phyloP scores from a whole-genome alignment of 148 eudicot species.

The Fagopyrum tataricum region DNA sequence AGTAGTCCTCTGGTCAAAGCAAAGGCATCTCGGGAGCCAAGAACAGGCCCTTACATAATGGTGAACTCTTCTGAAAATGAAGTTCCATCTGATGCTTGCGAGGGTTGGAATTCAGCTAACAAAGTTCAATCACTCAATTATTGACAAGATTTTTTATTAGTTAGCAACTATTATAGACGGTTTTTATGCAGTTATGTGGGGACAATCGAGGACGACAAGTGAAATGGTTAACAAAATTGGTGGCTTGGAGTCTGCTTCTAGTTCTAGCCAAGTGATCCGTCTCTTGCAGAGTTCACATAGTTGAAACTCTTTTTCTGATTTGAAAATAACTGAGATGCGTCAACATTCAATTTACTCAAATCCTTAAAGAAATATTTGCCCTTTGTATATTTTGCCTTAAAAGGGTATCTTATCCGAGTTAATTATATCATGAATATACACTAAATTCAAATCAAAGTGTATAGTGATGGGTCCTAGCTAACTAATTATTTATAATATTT shows the following conservation, averaged over 20 bases:
- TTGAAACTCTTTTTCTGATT: background rate
- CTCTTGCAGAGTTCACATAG: background rate
- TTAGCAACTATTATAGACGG: conserved; percentile 24
- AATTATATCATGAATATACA: no score
- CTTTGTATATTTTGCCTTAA: no score
- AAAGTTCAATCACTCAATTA: conserved; percentile 27
- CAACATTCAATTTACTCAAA: no score
- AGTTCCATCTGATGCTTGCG: conserved; percentile 27
- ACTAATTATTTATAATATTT: no score
- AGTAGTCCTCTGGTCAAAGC: conserved; percentile 28
- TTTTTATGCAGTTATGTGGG: conserved; percentile 38
- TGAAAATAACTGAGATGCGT: no score
- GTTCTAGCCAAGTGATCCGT: background rate
- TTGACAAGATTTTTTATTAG: no score
- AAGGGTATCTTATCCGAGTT: no score
- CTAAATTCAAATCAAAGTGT: no score
- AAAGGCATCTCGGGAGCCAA: conserved; percentile 33
- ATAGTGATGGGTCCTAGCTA: no score
- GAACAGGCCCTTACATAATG: conserved; percentile 28
- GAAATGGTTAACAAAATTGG: background rate
- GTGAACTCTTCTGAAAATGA: conserved; percentile 30
- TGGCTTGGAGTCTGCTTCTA: background rate
- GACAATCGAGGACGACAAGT: conserved; percentile 14
- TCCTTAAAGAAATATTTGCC: no score
- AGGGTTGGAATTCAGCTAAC: conserved; percentile 30